A percentile compares a stretch with the other conserved stretches of the same genome.
Conservation (phyloP, 1,139 yeast genomes). For the Yamadazyma spencermartinsiae region DNA sequence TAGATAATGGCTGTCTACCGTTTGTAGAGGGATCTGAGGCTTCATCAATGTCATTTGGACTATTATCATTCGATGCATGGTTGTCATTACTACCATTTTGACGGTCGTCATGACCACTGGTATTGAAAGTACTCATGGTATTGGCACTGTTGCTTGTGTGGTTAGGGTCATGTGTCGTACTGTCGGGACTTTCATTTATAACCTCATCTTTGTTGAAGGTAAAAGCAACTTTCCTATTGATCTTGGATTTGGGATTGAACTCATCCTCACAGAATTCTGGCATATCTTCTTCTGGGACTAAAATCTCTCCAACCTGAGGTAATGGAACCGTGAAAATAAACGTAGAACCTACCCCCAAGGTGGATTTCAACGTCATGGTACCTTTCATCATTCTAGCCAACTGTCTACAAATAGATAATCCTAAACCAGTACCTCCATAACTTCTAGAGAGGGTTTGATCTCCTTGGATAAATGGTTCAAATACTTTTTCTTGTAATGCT, state of each 20-base stretch:
- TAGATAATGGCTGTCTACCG: slow-evolving; percentile 3
- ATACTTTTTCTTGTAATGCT: slow-evolving; percentile 75
- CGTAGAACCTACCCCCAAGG: slow-evolving; percentile 75
- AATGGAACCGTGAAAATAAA: slow-evolving; percentile 81
- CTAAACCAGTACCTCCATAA: slow-evolving; percentile 95
- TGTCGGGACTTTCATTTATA: slow-evolving; percentile 7
- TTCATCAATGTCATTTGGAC: neutral
- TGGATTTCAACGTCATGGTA: slow-evolving; percentile 66
- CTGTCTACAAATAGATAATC: slow-evolving; percentile 89
- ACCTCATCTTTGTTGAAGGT: slow-evolving; percentile 20
- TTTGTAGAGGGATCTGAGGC: neutral
- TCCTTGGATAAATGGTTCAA: slow-evolving; percentile 96
- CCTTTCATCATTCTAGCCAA: slow-evolving; percentile 89
- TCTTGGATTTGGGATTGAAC: slow-evolving; percentile 39
- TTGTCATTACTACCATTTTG: slow-evolving; percentile 1
- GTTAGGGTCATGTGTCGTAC: neutral
- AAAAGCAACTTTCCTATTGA: slow-evolving; percentile 42
- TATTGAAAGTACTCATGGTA: slow-evolving; percentile 1
- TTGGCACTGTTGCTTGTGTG: neutral
- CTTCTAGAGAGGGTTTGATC: slow-evolving; percentile 91
- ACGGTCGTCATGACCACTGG: neutral
- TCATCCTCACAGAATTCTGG: slow-evolving; percentile 45
- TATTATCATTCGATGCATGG: neutral
- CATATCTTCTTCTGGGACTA: slow-evolving; percentile 41
- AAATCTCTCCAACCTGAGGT: slow-evolving; percentile 64